phyloP scores from a whole-genome alignment of 495 filamentous ascomycete genomes.

The Xylaria bambusicola region DNA sequence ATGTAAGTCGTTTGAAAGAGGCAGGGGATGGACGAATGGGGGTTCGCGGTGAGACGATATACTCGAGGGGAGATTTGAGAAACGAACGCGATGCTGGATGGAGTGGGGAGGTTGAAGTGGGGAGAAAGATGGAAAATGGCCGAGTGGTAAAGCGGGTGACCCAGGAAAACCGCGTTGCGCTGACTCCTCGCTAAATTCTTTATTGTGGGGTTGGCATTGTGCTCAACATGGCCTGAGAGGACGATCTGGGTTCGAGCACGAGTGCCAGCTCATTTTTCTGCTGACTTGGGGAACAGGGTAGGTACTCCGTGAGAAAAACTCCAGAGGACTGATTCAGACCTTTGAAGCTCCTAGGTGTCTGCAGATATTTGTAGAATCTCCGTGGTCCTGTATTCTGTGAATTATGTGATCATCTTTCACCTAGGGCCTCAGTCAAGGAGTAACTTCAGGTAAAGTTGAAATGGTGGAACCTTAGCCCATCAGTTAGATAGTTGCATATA shows the following conservation, averaged over 20 bases:
- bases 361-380: too few relatives aligned
- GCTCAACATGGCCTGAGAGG: neutral
- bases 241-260: constrained; percentile 17
- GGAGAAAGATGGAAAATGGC: constrained; percentile 12
- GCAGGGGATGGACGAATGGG: constrained; percentile 17
- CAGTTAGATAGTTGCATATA: too few relatives aligned
- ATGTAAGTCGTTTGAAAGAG: too few relatives aligned
- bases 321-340: too few relatives aligned
- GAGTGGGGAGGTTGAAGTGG: constrained; percentile 11
- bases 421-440: too few relatives aligned
- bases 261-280: constrained; percentile 7
- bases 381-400: too few relatives aligned
- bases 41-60: constrained; percentile 14
- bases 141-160: constrained; percentile 16
- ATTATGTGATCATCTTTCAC: too few relatives aligned
- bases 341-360: too few relatives aligned
- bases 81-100: neutral
- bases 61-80: constrained; percentile 13
- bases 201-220: neutral
- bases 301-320: too few relatives aligned
- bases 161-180: neutral
- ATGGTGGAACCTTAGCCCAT: too few relatives aligned
- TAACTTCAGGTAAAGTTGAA: too few relatives aligned
- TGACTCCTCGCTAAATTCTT: neutral
- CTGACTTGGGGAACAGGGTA: too few relatives aligned